These are phyloP conservation scores for Cenchrus purpureus DNA, from an alignment of 176 grass and related monocot species.

Conservation along the genomic window DNA sequence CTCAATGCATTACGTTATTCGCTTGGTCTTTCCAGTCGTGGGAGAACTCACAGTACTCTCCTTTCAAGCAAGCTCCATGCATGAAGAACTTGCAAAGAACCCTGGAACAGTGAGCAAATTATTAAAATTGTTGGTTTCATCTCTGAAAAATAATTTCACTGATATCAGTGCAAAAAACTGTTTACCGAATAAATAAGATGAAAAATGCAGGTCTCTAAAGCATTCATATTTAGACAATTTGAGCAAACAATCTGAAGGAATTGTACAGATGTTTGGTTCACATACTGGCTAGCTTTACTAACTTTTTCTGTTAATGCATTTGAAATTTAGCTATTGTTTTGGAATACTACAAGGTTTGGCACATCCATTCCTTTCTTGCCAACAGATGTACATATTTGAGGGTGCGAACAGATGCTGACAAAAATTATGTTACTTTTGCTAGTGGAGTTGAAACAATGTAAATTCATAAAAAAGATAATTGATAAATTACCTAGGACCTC, in stretches of 20 bases:
- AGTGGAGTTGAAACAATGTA: not conserved
- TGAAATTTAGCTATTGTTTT: not conserved
- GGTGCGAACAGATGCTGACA: not conserved
- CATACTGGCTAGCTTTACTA: not conserved
- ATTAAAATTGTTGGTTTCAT: conserved; percentile 27
- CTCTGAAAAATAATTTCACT: conserved; percentile 14
- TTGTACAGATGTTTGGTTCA: not conserved
- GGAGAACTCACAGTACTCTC: conserved; percentile 96
- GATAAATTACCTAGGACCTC: not conserved
- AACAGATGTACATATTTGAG: not conserved
- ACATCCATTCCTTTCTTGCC: not conserved
- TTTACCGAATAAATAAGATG: not conserved
- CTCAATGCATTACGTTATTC: conserved; percentile 75
- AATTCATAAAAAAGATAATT: not conserved
- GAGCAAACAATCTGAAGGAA: not conserved
- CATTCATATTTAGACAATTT: not conserved
- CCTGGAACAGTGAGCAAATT: conserved; percentile 45
- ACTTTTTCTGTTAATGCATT: not conserved
- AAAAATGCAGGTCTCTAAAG: not conserved
- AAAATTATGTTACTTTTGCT: not conserved
- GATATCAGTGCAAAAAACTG: not conserved
- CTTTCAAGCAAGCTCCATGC: conserved; percentile 96
- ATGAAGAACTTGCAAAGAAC: conserved; percentile 95
- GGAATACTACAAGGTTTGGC: not conserved
- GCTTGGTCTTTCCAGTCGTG: conserved; percentile 87